Conservation (phyloP, 2,329 filamentous ascomycete genomes). For the Cercospora zeina region DNA sequence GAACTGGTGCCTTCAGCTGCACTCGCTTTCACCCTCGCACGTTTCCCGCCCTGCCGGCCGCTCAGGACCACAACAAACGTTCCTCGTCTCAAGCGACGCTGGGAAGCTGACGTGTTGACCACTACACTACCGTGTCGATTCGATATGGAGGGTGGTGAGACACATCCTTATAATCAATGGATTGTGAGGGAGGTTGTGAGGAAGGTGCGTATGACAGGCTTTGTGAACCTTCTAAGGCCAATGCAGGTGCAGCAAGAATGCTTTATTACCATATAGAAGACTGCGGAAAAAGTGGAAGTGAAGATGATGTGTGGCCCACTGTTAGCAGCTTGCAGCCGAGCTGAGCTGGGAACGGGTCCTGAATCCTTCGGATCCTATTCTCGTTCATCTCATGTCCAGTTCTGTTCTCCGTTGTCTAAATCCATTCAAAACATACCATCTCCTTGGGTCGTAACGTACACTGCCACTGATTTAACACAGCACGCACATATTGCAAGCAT, state of each 20-base stretch:
- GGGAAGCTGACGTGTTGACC: constrained; percentile 9
- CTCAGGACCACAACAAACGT: constrained; percentile 1
- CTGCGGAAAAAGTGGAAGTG: background rate
- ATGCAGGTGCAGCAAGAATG: background rate
- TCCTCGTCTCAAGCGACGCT: constrained; percentile 9
- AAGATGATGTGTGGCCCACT: background rate
- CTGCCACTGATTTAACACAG: background rate
- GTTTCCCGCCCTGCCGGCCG: constrained; percentile 6
- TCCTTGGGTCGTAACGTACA: too few relatives aligned
- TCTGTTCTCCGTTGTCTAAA: background rate
- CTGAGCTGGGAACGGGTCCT: background rate
- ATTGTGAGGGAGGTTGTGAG: background rate
- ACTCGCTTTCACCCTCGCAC: constrained; percentile 7
- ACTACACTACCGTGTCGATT: constrained; percentile 8
- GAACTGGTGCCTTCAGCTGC: constrained; percentile 8
- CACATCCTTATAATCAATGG: background rate
- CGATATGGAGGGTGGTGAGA: background rate
- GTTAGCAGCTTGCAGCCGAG: background rate
- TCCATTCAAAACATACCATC: background rate
- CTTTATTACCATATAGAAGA: background rate
- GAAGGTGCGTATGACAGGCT: background rate
- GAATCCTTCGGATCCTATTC: background rate
- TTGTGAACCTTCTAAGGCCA: background rate
- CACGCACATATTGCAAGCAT: background rate
- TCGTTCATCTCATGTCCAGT: background rate